phyloP scores from a whole-genome alignment of 2,329 filamentous ascomycete species.

The Lecanicillium sp. region DNA sequence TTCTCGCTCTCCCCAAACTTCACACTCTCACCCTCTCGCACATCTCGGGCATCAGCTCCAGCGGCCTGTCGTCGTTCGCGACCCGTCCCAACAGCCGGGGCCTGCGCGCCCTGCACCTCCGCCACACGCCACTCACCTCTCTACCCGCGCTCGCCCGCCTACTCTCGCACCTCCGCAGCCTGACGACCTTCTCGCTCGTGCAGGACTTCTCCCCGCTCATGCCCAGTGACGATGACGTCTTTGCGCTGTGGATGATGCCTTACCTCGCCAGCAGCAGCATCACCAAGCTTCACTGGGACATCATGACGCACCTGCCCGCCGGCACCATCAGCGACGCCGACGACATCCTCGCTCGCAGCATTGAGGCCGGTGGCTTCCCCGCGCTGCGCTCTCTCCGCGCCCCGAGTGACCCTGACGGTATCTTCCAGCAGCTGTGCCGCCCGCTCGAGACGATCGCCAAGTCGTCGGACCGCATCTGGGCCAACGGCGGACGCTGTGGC shows the following conservation, averaged over 20 bases:
- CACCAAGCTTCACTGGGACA: constrained; percentile 56
- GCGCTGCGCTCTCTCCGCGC: constrained; percentile 52
- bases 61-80: constrained; percentile 52
- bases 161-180: constrained; percentile 45
- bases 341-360: constrained; percentile 57
- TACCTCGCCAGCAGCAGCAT: constrained; percentile 54
- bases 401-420: constrained; percentile 63
- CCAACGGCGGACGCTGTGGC: constrained; percentile 11
- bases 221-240: constrained; percentile 43
- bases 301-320: constrained; percentile 42
- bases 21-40: constrained; percentile 50
- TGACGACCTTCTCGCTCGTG: constrained; percentile 47
- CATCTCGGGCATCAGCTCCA: constrained; percentile 49
- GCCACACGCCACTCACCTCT: constrained; percentile 50
- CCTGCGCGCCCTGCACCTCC: constrained; percentile 46
- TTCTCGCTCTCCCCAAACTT: constrained; percentile 50
- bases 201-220: constrained; percentile 51
- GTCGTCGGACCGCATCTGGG: constrained; percentile 40
- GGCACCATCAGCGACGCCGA: constrained; percentile 46
- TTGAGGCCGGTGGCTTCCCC: constrained; percentile 58
- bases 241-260: constrained; percentile 55
- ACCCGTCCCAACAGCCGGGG: constrained; percentile 40
- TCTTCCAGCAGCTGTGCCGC: constrained; percentile 63
- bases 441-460: constrained; percentile 52
- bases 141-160: constrained; percentile 54